Percentiles rank a stretch among this genome's conserved stretches.
phyloP scores from a whole-genome alignment of 2,329 filamentous ascomycete genomes.

The Ophiostoma quercus region DNA sequence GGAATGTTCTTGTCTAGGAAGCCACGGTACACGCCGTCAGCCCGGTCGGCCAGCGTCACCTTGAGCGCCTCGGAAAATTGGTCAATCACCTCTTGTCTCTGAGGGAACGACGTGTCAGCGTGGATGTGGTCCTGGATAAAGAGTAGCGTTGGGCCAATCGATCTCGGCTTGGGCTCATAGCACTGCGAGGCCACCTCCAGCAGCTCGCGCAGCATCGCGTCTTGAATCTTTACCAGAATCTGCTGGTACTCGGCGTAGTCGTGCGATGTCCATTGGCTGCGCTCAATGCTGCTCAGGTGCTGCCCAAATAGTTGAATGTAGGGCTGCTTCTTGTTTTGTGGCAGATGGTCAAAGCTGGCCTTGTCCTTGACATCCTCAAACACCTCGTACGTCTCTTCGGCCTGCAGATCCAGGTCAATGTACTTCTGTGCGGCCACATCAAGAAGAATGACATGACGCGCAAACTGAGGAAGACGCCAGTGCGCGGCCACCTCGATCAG shows the following conservation, averaged over 20 bases:
- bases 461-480: slow-evolving; percentile 84
- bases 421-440: slow-evolving; percentile 85
- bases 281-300: slow-evolving; percentile 52
- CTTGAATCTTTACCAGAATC: slow-evolving; percentile 68
- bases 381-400: slow-evolving; percentile 75
- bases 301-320: slow-evolving; percentile 49
- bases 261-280: slow-evolving; percentile 60
- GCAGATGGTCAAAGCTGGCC: slow-evolving; percentile 41
- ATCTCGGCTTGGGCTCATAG: slow-evolving; percentile 81
- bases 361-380: slow-evolving; percentile 73
- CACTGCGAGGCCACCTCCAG: slow-evolving; percentile 84
- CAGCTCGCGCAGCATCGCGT: slow-evolving; percentile 70
- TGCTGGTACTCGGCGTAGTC: slow-evolving; percentile 70
- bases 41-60: slow-evolving; percentile 67
- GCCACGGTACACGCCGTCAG: slow-evolving; percentile 71
- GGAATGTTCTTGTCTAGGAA: slow-evolving; percentile 78
- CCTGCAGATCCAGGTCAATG: slow-evolving; percentile 70
- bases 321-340: slow-evolving; percentile 60
- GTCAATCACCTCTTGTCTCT: slow-evolving; percentile 62
- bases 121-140: slow-evolving; percentile 75
- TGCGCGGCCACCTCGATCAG: slow-evolving; percentile 78
- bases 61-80: slow-evolving; percentile 67
- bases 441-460: slow-evolving; percentile 71
- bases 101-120: slow-evolving; percentile 68
- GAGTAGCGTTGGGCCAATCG: slow-evolving; percentile 67